A percentile compares a stretch with the other conserved stretches of the same genome.
phyloP scores from a whole-genome alignment of 2,329 filamentous ascomycete species.

The Colletotrichum brevisporum region DNA sequence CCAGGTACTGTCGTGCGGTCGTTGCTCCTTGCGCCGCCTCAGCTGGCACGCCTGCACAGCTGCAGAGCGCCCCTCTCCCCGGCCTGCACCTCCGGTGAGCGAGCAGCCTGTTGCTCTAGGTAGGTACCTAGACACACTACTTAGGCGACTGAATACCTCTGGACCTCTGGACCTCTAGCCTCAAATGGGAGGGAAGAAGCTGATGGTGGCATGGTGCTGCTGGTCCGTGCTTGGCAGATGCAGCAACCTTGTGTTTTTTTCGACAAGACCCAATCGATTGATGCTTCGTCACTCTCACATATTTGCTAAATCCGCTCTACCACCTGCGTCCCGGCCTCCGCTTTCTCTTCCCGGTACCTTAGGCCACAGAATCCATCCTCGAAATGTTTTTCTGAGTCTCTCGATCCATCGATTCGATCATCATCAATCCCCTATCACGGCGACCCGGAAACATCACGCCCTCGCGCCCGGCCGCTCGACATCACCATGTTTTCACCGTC shows the following conservation, averaged over 20 bases:
- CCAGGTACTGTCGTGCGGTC: conserved; percentile 29
- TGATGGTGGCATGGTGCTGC: conserved; percentile 26
- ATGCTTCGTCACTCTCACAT: conserved; percentile 44
- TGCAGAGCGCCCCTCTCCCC: conserved; percentile 24
- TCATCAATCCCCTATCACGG: conserved; percentile 33
- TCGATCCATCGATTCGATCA: conserved; percentile 21
- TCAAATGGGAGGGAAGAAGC: conserved; percentile 16
- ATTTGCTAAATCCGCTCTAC: conserved; percentile 41
- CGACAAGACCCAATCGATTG: conserved; percentile 47
- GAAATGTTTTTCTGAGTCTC: conserved; percentile 41
- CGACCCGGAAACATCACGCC: conserved; percentile 21
- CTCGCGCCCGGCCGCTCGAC: conserved; percentile 38
- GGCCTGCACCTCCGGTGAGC: conserved; percentile 15
- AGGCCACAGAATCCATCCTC: conserved; percentile 38
- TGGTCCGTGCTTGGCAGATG: conserved; percentile 56
- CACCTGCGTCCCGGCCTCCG: conserved; percentile 37
- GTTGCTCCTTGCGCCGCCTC: conserved; percentile 30
- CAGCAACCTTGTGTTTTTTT: conserved; percentile 47
- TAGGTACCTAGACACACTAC: no score
- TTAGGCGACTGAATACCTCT: no score
- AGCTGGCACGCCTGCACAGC: conserved; percentile 37
- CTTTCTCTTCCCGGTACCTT: conserved; percentile 31
- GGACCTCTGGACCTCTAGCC: no score
- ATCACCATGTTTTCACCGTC: conserved; percentile 72
- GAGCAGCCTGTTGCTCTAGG: no score